Conservation (phyloP, 2,329 filamentous ascomycete species). For the Capronia coronata region DNA sequence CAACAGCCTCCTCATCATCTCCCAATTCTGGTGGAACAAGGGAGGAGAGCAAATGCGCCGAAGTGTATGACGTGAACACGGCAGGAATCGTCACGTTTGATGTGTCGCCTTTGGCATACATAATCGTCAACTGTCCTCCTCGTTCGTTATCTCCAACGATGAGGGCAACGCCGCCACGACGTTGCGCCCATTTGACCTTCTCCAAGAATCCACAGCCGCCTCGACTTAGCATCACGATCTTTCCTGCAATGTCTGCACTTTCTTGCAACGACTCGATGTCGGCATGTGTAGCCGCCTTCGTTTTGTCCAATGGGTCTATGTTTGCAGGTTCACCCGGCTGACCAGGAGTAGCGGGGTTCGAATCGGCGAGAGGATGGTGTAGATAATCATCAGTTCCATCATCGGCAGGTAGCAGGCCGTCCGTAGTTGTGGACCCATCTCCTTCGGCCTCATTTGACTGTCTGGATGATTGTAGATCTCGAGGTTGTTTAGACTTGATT, state of each 20-base stretch:
- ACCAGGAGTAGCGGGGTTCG: constrained; percentile 33
- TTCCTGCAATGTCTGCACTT: constrained; percentile 84
- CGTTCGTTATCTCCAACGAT: constrained; percentile 92
- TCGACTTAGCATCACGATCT: constrained; percentile 82
- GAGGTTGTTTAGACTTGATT: constrained; percentile 10
- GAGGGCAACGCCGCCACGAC: constrained; percentile 77
- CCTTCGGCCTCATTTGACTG: not conserved
- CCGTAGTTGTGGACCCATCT: constrained; percentile 6
- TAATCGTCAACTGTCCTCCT: constrained; percentile 83
- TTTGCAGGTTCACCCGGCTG: constrained; percentile 34
- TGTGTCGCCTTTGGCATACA: constrained; percentile 96
- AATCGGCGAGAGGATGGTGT: constrained; percentile 52
- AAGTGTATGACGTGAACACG: constrained; percentile 90
- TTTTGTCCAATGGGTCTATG: constrained; percentile 27
- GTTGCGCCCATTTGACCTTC: constrained; percentile 95
- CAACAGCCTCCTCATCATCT: constrained; percentile 47
- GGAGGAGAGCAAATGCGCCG: constrained; percentile 84
- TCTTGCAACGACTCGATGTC: constrained; percentile 91
- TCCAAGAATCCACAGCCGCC: constrained; percentile 95
- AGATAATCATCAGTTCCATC: constrained; percentile 84
- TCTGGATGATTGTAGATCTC: constrained; percentile 7
- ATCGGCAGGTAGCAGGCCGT: constrained; percentile 38
- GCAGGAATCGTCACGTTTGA: constrained; percentile 92
- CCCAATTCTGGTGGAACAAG: constrained; percentile 66
- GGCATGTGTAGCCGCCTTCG: constrained; percentile 54